Conservation (phyloP, 75 land plant genomes). For the Pinus taeda region DNA sequence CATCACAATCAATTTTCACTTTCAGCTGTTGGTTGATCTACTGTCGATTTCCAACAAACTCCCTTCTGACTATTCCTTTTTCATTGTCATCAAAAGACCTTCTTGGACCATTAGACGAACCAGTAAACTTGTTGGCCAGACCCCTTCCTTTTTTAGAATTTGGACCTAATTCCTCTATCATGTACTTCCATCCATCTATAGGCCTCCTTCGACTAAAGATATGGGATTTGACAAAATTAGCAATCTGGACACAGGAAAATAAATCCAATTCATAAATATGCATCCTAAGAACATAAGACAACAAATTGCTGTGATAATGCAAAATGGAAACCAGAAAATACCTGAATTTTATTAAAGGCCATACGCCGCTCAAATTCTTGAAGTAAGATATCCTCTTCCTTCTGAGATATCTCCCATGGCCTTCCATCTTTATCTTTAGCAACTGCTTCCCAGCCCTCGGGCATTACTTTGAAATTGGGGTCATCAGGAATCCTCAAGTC, state of each 20-base stretch:
- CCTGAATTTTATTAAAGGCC: constrained; percentile 86
- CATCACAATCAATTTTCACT: too few relatives aligned
- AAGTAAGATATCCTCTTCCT: constrained; percentile 80
- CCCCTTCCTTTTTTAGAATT: constrained; percentile 78
- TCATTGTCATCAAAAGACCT: neutral
- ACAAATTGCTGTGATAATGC: neutral
- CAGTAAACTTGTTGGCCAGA: constrained; percentile 66
- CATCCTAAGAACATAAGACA: neutral
- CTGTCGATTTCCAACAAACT: too few relatives aligned
- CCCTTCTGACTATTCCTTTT: too few relatives aligned
- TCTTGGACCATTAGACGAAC: constrained; percentile 66
- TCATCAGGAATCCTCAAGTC: constrained; percentile 26
- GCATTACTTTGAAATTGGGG: constrained; percentile 56
- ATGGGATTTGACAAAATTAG: constrained; percentile 75
- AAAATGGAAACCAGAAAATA: constrained; percentile 13
- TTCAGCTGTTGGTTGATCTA: too few relatives aligned
- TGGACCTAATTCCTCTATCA: constrained; percentile 83
- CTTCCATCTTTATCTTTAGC: constrained; percentile 51
- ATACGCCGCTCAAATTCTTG: constrained; percentile 84
- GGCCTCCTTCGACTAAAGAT: constrained; percentile 85
- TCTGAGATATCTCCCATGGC: constrained; percentile 68
- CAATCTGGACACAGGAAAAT: constrained; percentile 47
- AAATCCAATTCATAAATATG: neutral
- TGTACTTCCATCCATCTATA: constrained; percentile 88
- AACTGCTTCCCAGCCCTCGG: constrained; percentile 78